Base-by-base conservation (phyloP, 345 rosid species). In the Hevea brasiliensis region DNA sequence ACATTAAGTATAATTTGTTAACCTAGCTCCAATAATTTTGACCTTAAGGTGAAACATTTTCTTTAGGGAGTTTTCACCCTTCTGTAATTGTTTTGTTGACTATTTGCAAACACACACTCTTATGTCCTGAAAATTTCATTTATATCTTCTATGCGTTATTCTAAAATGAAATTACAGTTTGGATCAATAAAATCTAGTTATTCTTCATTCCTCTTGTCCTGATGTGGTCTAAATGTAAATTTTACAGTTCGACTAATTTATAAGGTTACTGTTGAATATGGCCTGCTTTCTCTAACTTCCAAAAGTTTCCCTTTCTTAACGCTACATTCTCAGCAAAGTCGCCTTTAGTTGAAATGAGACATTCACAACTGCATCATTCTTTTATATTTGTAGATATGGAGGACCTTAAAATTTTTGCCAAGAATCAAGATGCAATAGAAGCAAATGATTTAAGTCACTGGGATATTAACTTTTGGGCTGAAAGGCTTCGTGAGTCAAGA, bases 401-500 rank as follows among this genome's bases (percentile, higher is more conserved):
- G 76, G 96, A 91, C 79, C 88, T 93, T 61, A 86, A 89, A 79
- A 75, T 8, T 65, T 93, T 87, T 53, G 81, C 98, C 72, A 90
- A 88, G 83, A 78, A 57, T 74, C 91, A 91, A 83, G 90, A 90
- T 72, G 93, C 96, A 58, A 50, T n/a, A 44, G 98, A 91, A 88
- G 86, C 91, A 80, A 80, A 83, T 74, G 86, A 82, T 63, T 80
- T 93, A 85, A 87, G 45, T 69, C 90, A 93, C 64, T 93, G 98
- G 98, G 98, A 93, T 82, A 84, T 82, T 26, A 81, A 23, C 72
- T 93, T 88, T 87, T 93, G 98, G 98, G 88, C 94, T 68, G 98
- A 93, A 86, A 91, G 98, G 83, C 94, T 91, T 74, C 98, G 98
- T 67, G 98, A 93, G 74, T 85, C 96, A 47, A 93, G 87, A 89